These are phyloP conservation scores for Tulasnella sp. DNA, from an alignment of 768 basidiomycete species.

Conservation along the genomic window DNA sequence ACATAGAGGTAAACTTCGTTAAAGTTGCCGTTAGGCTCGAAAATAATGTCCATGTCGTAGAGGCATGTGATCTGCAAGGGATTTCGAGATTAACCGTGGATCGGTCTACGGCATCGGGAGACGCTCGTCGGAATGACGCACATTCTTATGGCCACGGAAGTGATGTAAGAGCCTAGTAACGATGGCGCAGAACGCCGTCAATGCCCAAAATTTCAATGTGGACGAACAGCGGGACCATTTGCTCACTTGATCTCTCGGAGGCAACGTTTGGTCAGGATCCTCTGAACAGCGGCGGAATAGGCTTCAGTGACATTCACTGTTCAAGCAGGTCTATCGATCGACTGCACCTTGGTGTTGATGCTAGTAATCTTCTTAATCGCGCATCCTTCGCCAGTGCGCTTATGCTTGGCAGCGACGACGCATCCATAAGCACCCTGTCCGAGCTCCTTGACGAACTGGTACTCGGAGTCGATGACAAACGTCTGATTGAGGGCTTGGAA, in stretches of 20 bases:
- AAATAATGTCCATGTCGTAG: conserved; percentile 98
- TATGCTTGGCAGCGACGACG: conserved; percentile 81
- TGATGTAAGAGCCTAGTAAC: conserved; percentile 77
- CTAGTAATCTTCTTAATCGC: conserved; percentile 75
- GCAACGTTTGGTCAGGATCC: conserved; percentile 95
- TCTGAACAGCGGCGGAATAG: conserved; percentile 44
- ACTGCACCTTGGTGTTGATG: conserved; percentile 76
- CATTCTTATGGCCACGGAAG: conserved; percentile 99
- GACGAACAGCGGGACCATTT: not conserved
- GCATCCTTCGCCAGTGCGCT: conserved; percentile 78
- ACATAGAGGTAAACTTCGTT: conserved; percentile 95
- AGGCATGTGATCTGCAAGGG: conserved; percentile 78
- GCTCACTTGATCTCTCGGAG: conserved; percentile 85
- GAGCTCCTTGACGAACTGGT: conserved; percentile 94
- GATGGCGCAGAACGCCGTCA: not conserved
- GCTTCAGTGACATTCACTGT: not conserved
- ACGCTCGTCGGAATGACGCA: conserved; percentile 41
- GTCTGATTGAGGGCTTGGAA: conserved; percentile 82
- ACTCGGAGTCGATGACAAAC: conserved; percentile 84
- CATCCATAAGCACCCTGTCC: conserved; percentile 95
- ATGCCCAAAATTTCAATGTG: conserved; percentile 29
- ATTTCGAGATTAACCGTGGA: not conserved
- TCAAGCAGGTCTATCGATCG: conserved; percentile 37
- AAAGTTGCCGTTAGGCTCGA: conserved; percentile 86
- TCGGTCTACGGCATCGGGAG: not conserved